Percentiles rank a stretch among this genome's conserved stretches.
Conservation (phyloP, 768 basidiomycete species). For the Mrakia frigida region DNA sequence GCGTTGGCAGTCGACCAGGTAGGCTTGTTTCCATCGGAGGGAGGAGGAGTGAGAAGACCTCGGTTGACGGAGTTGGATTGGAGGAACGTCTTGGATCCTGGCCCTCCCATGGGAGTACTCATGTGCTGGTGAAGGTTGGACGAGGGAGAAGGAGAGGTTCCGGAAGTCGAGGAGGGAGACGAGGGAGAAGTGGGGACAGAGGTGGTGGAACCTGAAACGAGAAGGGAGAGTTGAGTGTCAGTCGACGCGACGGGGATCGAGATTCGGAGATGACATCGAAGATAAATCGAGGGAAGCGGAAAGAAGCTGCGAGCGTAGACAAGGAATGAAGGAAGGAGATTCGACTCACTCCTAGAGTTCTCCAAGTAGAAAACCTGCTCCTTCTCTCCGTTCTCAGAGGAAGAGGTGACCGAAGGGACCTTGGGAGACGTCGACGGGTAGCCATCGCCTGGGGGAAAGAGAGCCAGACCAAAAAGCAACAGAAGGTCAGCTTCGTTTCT, state of each 20-base stretch:
- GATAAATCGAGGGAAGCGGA: background rate
- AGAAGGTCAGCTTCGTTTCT: too few species aligned
- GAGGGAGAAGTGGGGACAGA: slow-evolving; percentile 9
- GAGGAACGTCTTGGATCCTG: background rate
- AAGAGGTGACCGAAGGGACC: slow-evolving; percentile 4
- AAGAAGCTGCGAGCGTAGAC: background rate
- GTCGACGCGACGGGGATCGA: background rate
- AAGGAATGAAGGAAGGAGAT: background rate
- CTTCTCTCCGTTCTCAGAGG: background rate
- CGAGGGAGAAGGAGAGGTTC: background rate
- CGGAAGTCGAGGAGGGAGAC: background rate
- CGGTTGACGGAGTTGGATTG: background rate
- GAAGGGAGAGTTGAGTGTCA: background rate
- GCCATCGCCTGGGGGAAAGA: background rate
- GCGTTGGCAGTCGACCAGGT: background rate
- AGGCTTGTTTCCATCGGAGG: background rate
- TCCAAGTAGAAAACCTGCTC: background rate
- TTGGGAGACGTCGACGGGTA: background rate
- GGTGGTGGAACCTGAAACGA: background rate
- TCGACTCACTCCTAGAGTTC: background rate
- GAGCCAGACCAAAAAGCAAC: too few species aligned
- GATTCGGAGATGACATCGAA: background rate
- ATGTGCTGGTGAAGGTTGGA: background rate
- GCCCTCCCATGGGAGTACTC: background rate
- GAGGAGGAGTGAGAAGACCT: slow-evolving; percentile 10